These are phyloP conservation scores for Dipodascus albidus DNA, from an alignment of 805 yeast species.

Conservation along the genomic window DNA sequence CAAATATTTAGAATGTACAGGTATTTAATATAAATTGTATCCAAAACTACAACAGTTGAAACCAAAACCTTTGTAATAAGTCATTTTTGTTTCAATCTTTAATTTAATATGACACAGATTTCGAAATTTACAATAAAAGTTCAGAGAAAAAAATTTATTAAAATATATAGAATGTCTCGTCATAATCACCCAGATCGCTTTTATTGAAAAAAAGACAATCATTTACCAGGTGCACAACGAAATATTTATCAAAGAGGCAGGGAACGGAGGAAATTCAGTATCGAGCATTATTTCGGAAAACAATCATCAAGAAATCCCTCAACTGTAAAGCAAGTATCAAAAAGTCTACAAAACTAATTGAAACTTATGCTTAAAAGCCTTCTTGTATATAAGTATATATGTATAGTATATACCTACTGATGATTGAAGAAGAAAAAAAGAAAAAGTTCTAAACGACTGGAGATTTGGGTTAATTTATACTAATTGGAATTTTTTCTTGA, in stretches of 20 bases:
- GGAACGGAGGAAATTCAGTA: conserved; percentile 1
- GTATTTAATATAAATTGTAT: no score
- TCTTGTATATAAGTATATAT: neutral
- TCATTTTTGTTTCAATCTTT: no score
- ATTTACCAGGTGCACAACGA: conserved; percentile 1
- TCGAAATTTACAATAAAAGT: no score
- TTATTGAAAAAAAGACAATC: neutral
- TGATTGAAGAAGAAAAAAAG: conserved; percentile 1
- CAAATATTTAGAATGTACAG: no score
- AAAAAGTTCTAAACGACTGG: neutral
- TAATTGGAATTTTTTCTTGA: neutral
- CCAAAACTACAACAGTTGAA: no score
- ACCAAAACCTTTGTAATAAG: no score
- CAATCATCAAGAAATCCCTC: neutral
- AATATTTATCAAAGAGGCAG: neutral
- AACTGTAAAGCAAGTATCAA: conserved; percentile 1
- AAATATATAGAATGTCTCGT: neutral
- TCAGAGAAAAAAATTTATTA: no score
- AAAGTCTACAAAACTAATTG: neutral
- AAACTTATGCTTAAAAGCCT: conserved; percentile 1
- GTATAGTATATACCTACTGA: conserved; percentile 2
- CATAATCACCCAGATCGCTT: neutral
- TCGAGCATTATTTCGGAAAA: neutral
- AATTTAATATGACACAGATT: no score
- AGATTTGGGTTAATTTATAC: neutral